A percentile compares a stretch with the other conserved stretches of the same genome.
phyloP scores from a whole-genome alignment of 2,329 filamentous ascomycete species.

The Nemania sp. region DNA sequence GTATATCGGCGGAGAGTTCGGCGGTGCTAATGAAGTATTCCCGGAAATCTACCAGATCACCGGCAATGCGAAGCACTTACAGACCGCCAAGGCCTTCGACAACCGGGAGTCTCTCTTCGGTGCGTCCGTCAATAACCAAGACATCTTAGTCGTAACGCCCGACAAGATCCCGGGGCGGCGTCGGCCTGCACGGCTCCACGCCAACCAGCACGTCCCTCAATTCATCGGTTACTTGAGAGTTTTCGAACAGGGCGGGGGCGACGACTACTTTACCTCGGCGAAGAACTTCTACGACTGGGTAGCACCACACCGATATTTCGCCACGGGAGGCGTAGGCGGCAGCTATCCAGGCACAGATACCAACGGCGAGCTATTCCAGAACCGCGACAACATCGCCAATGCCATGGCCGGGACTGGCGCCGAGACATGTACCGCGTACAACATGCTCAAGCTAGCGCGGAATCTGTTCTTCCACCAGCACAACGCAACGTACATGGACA shows the following conservation, averaged over 20 bases:
- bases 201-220: slow-evolving; percentile 40
- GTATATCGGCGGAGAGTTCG: slow-evolving; percentile 40
- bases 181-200: slow-evolving; percentile 36
- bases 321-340: slow-evolving; percentile 37
- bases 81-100: slow-evolving; percentile 40
- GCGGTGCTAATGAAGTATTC: slow-evolving; percentile 40
- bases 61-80: slow-evolving; percentile 34
- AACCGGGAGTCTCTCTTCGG: slow-evolving; percentile 40
- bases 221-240: slow-evolving; percentile 40
- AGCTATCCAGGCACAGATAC: slow-evolving; percentile 38
- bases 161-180: slow-evolving; percentile 38
- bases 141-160: slow-evolving; percentile 37
- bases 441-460: slow-evolving; percentile 39
- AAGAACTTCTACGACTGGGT: slow-evolving; percentile 42
- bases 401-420: slow-evolving; percentile 36
- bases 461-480: slow-evolving; percentile 41
- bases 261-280: slow-evolving; percentile 38
- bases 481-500: slow-evolving; percentile 41
- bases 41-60: slow-evolving; percentile 40
- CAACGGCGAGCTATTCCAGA: slow-evolving; percentile 41
- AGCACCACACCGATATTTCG: slow-evolving; percentile 39
- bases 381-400: slow-evolving; percentile 40
- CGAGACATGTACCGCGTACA: slow-evolving; percentile 41
- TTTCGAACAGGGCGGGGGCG: slow-evolving; percentile 36
- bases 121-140: slow-evolving; percentile 35